Evolutionary conservation across 768 basidiomycete species (phyloP).

Genomic region (Gelatoporia subvermispora): DNA sequence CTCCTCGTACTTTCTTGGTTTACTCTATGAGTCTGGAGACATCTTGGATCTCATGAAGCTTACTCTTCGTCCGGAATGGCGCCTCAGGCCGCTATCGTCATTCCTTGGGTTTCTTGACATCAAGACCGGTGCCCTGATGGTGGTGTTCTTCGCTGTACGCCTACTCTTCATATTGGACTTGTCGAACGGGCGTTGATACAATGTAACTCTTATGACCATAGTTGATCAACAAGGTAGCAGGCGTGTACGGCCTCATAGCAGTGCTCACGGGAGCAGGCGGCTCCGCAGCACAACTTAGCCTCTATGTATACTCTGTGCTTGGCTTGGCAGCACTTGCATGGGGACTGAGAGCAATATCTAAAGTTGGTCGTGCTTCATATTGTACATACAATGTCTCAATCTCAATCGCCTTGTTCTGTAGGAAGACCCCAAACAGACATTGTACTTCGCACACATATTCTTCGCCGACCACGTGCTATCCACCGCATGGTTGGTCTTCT

Average conservation of each 20-base stretch:
- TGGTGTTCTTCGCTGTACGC: slow-evolving; percentile 84
- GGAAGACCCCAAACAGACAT: slow-evolving; percentile 83
- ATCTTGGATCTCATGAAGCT: slow-evolving; percentile 45
- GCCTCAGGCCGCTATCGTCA: slow-evolving; percentile 75
- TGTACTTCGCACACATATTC: slow-evolving; percentile 91
- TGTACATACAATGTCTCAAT: slow-evolving; percentile 6
- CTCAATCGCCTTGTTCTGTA: slow-evolving; percentile 27
- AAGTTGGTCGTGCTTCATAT: slow-evolving; percentile 46
- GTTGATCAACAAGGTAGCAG: slow-evolving; percentile 96
- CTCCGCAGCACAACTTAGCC: slow-evolving; percentile 86
- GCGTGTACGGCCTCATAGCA: slow-evolving; percentile 93
- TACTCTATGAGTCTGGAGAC: not conserved
- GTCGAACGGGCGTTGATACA: not conserved
- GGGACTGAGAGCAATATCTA: slow-evolving; percentile 83
- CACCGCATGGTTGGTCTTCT: slow-evolving; percentile 89
- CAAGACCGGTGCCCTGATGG: slow-evolving; percentile 88
- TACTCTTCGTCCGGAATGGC: slow-evolving; percentile 77
- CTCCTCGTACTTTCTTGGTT: not conserved
- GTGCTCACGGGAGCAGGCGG: slow-evolving; percentile 87
- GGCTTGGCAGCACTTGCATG: slow-evolving; percentile 78
- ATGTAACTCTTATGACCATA: slow-evolving; percentile 23
- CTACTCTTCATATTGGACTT: not conserved
- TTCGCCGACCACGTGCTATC: slow-evolving; percentile 87
- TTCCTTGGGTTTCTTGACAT: slow-evolving; percentile 88
- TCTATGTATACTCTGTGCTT: slow-evolving; percentile 89